Evolutionary conservation across 768 basidiomycete species (phyloP).

Genomic region (Xerocomellus intermedius): DNA sequence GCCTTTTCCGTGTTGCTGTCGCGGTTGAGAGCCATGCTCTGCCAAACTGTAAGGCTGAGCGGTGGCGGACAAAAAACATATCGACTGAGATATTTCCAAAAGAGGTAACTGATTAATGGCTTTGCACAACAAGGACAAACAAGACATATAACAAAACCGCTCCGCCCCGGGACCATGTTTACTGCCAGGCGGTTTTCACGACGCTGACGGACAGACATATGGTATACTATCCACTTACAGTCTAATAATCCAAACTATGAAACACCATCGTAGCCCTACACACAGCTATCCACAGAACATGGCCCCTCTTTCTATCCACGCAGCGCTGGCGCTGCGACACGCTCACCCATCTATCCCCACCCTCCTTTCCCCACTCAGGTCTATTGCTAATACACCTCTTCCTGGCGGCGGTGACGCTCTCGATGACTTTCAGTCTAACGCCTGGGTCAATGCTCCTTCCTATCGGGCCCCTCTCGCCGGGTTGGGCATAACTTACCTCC

Average conservation of each 20-base stretch:
- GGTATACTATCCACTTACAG: neutral
- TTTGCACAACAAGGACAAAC: constrained; percentile 27
- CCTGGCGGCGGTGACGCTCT: neutral
- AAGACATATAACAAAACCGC: constrained; percentile 1
- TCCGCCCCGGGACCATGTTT: neutral
- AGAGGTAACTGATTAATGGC: constrained; percentile 14
- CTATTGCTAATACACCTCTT: constrained; percentile 7
- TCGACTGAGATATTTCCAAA: constrained; percentile 12
- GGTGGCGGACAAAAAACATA: constrained; percentile 11
- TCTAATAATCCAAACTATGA: constrained; percentile 20
- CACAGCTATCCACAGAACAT: constrained; percentile 17
- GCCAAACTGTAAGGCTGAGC: too few species aligned
- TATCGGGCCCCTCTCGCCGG: constrained; percentile 24
- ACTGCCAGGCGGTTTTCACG: neutral
- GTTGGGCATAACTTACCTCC: constrained; percentile 23
- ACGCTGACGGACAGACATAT: constrained; percentile 1
- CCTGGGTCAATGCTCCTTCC: constrained; percentile 15
- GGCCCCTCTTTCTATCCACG: constrained; percentile 7
- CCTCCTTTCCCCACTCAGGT: constrained; percentile 29
- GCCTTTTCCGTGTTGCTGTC: neutral
- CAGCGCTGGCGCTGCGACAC: constrained; percentile 34
- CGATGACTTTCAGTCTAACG: constrained; percentile 34
- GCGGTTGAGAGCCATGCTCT: neutral
- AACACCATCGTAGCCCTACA: constrained; percentile 25
- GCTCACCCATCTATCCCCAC: constrained; percentile 19